Conservation (phyloP, 768 basidiomycete genomes). For the Rhodotorula toruloides region DNA sequence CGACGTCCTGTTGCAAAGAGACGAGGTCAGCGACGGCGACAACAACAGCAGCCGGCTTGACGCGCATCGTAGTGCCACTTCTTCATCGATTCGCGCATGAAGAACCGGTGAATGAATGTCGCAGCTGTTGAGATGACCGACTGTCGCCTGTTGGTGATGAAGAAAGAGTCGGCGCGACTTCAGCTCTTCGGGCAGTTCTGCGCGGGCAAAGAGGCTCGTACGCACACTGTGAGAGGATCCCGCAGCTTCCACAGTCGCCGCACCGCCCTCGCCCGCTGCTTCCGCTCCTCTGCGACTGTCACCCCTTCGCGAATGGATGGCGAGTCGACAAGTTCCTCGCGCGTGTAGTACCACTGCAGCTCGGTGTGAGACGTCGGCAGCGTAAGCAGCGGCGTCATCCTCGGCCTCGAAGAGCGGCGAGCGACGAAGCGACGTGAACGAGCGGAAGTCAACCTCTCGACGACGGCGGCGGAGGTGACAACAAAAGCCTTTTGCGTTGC, state of each 20-base stretch:
- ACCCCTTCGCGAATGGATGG: conserved; percentile 42
- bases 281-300: conserved; percentile 1
- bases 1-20: conserved; percentile 37
- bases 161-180: background rate
- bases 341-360: conserved; percentile 44
- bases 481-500: no score
- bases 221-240: background rate
- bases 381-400: background rate
- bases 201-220: background rate
- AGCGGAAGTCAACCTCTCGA: background rate
- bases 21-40: background rate
- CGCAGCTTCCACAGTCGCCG: conserved; percentile 3
- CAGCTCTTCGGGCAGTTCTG: background rate
- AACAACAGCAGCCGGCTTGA: background rate
- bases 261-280: background rate
- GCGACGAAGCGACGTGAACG: background rate
- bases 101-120: conserved; percentile 45
- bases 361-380: conserved; percentile 26
- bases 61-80: conserved; percentile 39
- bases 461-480: no score
- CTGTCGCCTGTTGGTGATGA: background rate
- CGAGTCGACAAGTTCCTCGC: conserved; percentile 34
- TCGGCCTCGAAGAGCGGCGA: background rate
- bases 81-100: conserved; percentile 44
- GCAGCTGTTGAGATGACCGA: conserved; percentile 41